Evolutionary conservation across 225 moss, liverwort and hornwort genomes (phyloP), one percentile per base, ranked within the genome.

Genomic region (Anthoceros angustus): DNA sequence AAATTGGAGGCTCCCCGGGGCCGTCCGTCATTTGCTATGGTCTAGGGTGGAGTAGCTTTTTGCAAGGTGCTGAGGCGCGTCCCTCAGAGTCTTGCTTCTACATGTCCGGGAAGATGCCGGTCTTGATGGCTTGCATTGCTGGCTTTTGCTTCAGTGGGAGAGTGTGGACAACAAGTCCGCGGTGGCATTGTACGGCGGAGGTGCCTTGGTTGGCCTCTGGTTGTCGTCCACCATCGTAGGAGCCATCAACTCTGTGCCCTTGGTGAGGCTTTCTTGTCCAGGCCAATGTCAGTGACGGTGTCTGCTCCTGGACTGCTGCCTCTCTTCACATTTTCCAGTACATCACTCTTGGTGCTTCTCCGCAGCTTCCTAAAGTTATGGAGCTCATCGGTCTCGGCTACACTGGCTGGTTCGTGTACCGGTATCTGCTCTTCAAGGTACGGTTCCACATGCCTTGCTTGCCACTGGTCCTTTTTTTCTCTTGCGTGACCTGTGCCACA

Each of bases 331-430:
- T 62, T 42, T 18, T 18, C 46, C 14, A 48, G 12, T 55, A 23
- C 8, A 7, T 55, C 55, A 55, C 55, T 55, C 23, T 18, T 55
- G 45, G 15, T 55, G 23, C 62, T 48, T 41, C 72, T 20, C 24
- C 43, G 62, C 83, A 87, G 85, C 77, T 93, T 62, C 87, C 89
- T 26, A 93, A 89, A 79, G 60, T 89, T 9, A 75, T 93, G 77
- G 87, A 93, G 68, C 64, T 93, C 39, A 70, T 93, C 64, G 93
- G 89, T 9, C 80, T 93, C 11, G 89, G 84, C 43, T 93, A 93
- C 73, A 84, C 87, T 39, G 87, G 82, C 10, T 93, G 93, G 89
- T 89, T 93, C 16, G 82, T 81, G 10, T 87, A 89, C 71, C 87
- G 84, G 40, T 93, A 93, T 73, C 70, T 89, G 68, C 77, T 93